These are phyloP conservation scores for Hypoxylon fuscum DNA, from an alignment of 495 filamentous ascomycete species.

Conservation along the genomic window DNA sequence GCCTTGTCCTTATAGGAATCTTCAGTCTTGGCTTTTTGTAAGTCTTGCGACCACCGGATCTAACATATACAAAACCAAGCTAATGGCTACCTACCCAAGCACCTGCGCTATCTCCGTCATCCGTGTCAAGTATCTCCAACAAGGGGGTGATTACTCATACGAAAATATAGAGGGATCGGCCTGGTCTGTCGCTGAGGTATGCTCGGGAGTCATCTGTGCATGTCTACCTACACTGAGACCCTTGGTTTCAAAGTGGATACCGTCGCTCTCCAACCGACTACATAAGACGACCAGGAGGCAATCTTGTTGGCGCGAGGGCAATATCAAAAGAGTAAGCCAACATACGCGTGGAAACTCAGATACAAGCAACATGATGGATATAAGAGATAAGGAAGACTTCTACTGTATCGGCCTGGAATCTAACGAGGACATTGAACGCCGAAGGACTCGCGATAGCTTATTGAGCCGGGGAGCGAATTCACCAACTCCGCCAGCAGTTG, in stretches of 20 bases:
- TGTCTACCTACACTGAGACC: conserved; percentile 65
- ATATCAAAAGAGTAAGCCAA: conserved; percentile 19
- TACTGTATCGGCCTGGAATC: conserved; percentile 8
- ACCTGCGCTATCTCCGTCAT: conserved; percentile 66
- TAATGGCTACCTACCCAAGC: conserved; percentile 42
- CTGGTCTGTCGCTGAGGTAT: conserved; percentile 67
- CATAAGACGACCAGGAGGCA: conserved; percentile 23
- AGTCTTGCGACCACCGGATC: conserved; percentile 2
- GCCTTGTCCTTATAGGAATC: conserved; percentile 45
- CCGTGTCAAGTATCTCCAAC: conserved; percentile 59
- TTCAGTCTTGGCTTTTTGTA: conserved; percentile 55
- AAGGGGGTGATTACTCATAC: conserved; percentile 60
- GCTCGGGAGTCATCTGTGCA: conserved; percentile 65
- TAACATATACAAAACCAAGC: conserved; percentile 1
- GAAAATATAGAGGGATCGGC: conserved; percentile 67
- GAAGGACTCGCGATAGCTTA: conserved; percentile 5
- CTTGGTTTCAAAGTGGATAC: conserved; percentile 54
- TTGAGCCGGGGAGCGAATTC: conserved; percentile 8
- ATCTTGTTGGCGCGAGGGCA: neutral
- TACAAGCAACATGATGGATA: conserved; percentile 15
- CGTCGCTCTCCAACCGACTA: conserved; percentile 39
- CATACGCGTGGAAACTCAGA: conserved; percentile 24
- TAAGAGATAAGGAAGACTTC: conserved; percentile 15
- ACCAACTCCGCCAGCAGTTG: conserved; percentile 17
- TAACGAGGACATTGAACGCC: conserved; percentile 11